Evolutionary conservation across 306 rosid genomes (phyloP).

Genomic region (Vigna unguiculata): DNA sequence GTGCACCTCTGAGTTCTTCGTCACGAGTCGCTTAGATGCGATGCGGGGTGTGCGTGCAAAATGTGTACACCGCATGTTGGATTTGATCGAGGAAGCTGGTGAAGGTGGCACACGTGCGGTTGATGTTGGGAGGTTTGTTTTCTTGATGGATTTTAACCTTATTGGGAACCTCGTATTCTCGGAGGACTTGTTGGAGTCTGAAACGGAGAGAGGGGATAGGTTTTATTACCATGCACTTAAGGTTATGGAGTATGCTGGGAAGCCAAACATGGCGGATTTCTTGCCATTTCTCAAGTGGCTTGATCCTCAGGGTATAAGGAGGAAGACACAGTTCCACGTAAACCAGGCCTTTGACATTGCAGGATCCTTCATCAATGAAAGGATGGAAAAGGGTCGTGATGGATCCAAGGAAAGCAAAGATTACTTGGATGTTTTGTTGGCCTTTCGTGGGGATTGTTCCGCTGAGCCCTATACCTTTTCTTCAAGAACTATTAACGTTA

Average conservation of each 20-base stretch:
- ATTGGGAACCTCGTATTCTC: conserved; percentile 89
- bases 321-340: conserved; percentile 72
- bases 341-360: conserved; percentile 76
- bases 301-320: conserved; percentile 83
- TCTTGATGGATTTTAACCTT: conserved; percentile 81
- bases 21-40: conserved; percentile 62
- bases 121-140: conserved; percentile 69
- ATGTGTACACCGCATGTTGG: conserved; percentile 71
- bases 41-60: conserved; percentile 50
- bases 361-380: conserved; percentile 66
- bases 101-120: conserved; percentile 33
- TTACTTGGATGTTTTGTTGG: conserved; percentile 74
- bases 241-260: conserved; percentile 86
- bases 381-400: conserved; percentile 45
- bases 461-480: conserved; percentile 37
- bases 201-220: conserved; percentile 65
- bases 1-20: conserved; percentile 65
- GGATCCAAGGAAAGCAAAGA: conserved; percentile 52
- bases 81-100: conserved; percentile 44
- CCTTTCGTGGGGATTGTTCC: conserved; percentile 64
- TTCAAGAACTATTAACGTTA: conserved; percentile 55
- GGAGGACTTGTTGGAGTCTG: conserved; percentile 68
- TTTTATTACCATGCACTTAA: conserved; percentile 70
- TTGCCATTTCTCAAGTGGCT: conserved; percentile 62
- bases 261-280: conserved; percentile 82